These are phyloP conservation scores for Phyllosticta citrichinensis DNA, from an alignment of 2,329 filamentous ascomycete genomes.

Conservation along the genomic window DNA sequence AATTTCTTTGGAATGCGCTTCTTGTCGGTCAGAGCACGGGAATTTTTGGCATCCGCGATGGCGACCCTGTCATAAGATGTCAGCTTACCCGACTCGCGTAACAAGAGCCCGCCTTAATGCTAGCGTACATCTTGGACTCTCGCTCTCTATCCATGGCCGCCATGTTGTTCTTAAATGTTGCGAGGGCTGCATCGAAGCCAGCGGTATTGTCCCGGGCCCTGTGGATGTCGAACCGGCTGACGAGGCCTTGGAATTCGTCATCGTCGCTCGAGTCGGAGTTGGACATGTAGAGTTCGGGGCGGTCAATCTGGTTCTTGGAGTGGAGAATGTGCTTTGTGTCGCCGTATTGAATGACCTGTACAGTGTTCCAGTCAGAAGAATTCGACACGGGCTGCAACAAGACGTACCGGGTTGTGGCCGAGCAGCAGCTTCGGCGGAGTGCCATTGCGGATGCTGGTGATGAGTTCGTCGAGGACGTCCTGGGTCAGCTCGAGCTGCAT, in stretches of 20 bases:
- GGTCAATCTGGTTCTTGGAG: conserved; percentile 42
- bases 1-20: not conserved
- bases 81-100: conserved; percentile 16
- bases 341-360: conserved; percentile 45
- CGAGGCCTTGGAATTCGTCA: conserved; percentile 32
- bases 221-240: conserved; percentile 44
- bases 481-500: conserved; percentile 34
- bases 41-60: conserved; percentile 11
- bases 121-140: conserved; percentile 46
- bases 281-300: conserved; percentile 48
- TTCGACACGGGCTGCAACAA: not conserved
- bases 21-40: not conserved
- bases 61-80: conserved; percentile 21
- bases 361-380: conserved; percentile 18
- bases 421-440: conserved; percentile 30
- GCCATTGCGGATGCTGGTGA: conserved; percentile 26
- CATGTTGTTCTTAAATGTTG: conserved; percentile 48
- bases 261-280: conserved; percentile 31
- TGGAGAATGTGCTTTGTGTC: conserved; percentile 47
- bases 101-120: not conserved
- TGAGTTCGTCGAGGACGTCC: conserved; percentile 31
- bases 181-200: conserved; percentile 49
- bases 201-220: conserved; percentile 45
- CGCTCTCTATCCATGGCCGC: conserved; percentile 50
- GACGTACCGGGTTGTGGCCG: conserved; percentile 31